Percentiles rank a stretch among this genome's conserved stretches.
Conservation (phyloP, 352 stramenopile species). For the Phytopythium delawarense region DNA sequence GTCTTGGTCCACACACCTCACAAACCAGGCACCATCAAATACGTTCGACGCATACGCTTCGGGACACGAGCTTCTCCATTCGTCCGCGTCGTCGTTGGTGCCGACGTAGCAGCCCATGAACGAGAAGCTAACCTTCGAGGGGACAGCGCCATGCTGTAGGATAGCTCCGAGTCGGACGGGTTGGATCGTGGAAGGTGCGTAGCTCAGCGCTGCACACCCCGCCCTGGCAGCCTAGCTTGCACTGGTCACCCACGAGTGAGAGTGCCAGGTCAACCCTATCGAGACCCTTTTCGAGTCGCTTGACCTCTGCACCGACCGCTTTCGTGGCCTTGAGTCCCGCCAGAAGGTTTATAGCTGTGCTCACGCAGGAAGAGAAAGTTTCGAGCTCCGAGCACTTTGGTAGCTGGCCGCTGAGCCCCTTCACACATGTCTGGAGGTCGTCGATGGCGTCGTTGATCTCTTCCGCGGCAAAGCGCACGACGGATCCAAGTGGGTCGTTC, state of each 20-base stretch:
- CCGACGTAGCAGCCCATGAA: constrained; percentile 4
- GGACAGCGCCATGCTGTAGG: not conserved
- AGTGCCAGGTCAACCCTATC: not conserved
- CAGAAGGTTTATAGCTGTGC: not conserved
- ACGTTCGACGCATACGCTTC: not conserved
- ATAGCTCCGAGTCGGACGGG: not conserved
- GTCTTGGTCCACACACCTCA: constrained; percentile 2
- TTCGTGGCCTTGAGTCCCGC: not conserved
- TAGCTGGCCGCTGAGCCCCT: not conserved
- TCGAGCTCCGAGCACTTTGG: not conserved
- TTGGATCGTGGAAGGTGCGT: not conserved
- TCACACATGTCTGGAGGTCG: not conserved
- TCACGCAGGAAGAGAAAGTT: not conserved
- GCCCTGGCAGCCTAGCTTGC: not conserved
- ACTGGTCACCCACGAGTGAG: not conserved
- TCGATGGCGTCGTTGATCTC: not conserved
- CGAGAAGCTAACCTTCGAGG: not conserved
- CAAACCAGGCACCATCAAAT: not conserved
- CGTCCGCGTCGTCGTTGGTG: not conserved
- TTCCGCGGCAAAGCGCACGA: not conserved
- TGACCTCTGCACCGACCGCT: not conserved
- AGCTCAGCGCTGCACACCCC: not conserved
- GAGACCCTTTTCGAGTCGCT: not conserved
- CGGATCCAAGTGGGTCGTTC: not conserved
- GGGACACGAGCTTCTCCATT: not conserved